Percentiles rank a stretch among this genome's conserved stretches.
Evolutionary conservation across 2,329 filamentous ascomycete species (phyloP).

Genomic region (Ramichloridium luteum): DNA sequence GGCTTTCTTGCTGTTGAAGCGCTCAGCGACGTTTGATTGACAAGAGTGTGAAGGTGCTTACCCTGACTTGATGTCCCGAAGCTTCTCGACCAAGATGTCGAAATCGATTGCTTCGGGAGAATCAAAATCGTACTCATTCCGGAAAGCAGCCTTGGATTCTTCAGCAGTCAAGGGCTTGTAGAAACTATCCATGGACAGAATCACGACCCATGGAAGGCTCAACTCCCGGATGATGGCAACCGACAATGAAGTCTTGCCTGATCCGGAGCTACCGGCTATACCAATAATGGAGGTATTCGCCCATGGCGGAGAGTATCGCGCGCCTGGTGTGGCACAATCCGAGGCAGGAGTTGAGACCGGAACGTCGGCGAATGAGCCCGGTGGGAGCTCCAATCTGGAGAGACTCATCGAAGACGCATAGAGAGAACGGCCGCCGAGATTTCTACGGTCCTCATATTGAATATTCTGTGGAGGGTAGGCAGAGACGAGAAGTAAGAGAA

Average conservation of each 20-base stretch:
- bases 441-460: slow-evolving; percentile 19
- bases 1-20: slow-evolving; percentile 54
- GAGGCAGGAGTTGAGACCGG: slow-evolving; percentile 4
- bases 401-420: slow-evolving; percentile 21
- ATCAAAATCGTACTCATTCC: slow-evolving; percentile 93
- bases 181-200: slow-evolving; percentile 96
- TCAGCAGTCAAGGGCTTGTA: slow-evolving; percentile 81
- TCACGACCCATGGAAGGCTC: slow-evolving; percentile 94
- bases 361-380: slow-evolving; percentile 13
- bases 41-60: slow-evolving; percentile 37
- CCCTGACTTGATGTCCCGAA: slow-evolving; percentile 84
- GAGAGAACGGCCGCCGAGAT: slow-evolving; percentile 17
- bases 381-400: slow-evolving; percentile 16
- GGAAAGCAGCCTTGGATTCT: slow-evolving; percentile 67
- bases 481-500: slow-evolving; percentile 4
- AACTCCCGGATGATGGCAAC: slow-evolving; percentile 81
- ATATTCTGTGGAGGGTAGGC: too few species aligned
- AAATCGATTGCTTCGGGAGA: slow-evolving; percentile 91
- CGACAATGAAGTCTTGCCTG: slow-evolving; percentile 86
- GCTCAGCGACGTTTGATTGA: slow-evolving; percentile 5
- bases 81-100: slow-evolving; percentile 65
- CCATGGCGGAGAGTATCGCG: slow-evolving; percentile 89
- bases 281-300: slow-evolving; percentile 93
- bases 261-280: slow-evolving; percentile 88
- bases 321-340: slow-evolving; percentile 23